Evolutionary conservation across 768 basidiomycete genomes (phyloP).

Genomic region (Lactarius deliciosus): DNA sequence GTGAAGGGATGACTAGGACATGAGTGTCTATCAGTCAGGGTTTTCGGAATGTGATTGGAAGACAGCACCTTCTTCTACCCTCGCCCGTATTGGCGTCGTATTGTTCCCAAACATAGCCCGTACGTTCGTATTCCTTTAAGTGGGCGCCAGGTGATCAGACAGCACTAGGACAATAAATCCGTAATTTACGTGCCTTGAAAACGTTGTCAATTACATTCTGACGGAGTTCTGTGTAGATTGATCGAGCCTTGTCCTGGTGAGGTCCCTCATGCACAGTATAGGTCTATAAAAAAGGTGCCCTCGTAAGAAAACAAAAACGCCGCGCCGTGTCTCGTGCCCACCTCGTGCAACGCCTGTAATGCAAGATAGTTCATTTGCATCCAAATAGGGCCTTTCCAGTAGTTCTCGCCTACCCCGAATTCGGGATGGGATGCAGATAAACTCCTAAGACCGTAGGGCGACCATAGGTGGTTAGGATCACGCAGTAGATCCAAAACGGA

Average conservation of each 20-base stretch:
- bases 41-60: neutral
- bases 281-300: slow-evolving; percentile 45
- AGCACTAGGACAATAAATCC: neutral
- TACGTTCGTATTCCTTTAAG: slow-evolving; percentile 81
- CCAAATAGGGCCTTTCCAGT: slow-evolving; percentile 98
- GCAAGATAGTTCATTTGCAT: slow-evolving; percentile 96
- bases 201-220: slow-evolving; percentile 86
- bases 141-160: slow-evolving; percentile 1
- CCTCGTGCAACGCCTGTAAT: slow-evolving; percentile 75
- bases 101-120: slow-evolving; percentile 97
- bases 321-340: slow-evolving; percentile 34
- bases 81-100: slow-evolving; percentile 84
- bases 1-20: slow-evolving; percentile 85
- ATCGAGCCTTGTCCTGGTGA: slow-evolving; percentile 65
- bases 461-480: slow-evolving; percentile 89
- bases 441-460: slow-evolving; percentile 84
- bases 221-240: slow-evolving; percentile 80
- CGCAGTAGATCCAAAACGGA: slow-evolving; percentile 77
- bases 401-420: slow-evolving; percentile 92
- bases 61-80: slow-evolving; percentile 75
- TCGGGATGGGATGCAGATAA: slow-evolving; percentile 85
- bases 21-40: slow-evolving; percentile 18
- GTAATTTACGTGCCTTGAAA: slow-evolving; percentile 46
- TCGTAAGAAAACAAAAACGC: neutral
- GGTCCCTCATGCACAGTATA: slow-evolving; percentile 83